phyloP scores from a whole-genome alignment of 495 filamentous ascomycete species.

The Penicillium coffeae region DNA sequence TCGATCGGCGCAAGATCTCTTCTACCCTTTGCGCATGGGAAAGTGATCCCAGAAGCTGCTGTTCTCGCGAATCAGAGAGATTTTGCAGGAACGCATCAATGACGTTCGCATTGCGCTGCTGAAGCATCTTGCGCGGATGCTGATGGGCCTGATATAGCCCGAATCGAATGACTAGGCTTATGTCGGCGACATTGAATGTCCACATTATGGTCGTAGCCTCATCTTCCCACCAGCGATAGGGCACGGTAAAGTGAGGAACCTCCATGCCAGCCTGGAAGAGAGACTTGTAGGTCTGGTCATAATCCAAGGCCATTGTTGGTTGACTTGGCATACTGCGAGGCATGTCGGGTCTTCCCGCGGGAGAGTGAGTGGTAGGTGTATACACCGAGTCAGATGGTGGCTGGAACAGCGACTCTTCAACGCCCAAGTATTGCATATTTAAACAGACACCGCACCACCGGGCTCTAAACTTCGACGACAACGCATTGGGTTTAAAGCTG shows the following conservation, averaged over 20 bases:
- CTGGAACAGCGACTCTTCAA: conserved; percentile 9
- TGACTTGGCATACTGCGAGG: conserved; percentile 1
- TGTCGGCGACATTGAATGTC: conserved; percentile 39
- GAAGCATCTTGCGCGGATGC: conserved; percentile 31
- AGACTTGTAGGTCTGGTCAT: conserved; percentile 25
- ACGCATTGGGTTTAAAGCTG: conserved; percentile 10
- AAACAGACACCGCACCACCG: conserved; percentile 10
- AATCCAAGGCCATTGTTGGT: not conserved
- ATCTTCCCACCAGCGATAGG: conserved; percentile 44
- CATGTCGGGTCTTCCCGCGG: conserved; percentile 5
- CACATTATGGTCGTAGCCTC: conserved; percentile 38
- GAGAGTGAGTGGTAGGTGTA: not conserved
- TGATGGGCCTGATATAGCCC: conserved; percentile 34
- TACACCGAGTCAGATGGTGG: conserved; percentile 6
- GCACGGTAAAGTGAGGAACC: conserved; percentile 26
- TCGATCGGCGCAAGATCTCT: conserved; percentile 36
- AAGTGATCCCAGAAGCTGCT: conserved; percentile 23
- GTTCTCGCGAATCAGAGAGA: conserved; percentile 26
- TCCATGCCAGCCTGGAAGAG: conserved; percentile 32
- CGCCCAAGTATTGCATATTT: conserved; percentile 18
- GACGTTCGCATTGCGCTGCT: conserved; percentile 26
- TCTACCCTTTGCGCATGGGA: conserved; percentile 43
- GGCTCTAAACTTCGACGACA: conserved; percentile 2
- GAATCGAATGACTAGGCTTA: conserved; percentile 38
- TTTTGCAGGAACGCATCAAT: conserved; percentile 33